Percentiles rank a stretch among this genome's conserved stretches.
These are phyloP conservation scores for Cyberlindnera veronae DNA, from an alignment of 805 yeast genomes.

Conservation along the genomic window DNA sequence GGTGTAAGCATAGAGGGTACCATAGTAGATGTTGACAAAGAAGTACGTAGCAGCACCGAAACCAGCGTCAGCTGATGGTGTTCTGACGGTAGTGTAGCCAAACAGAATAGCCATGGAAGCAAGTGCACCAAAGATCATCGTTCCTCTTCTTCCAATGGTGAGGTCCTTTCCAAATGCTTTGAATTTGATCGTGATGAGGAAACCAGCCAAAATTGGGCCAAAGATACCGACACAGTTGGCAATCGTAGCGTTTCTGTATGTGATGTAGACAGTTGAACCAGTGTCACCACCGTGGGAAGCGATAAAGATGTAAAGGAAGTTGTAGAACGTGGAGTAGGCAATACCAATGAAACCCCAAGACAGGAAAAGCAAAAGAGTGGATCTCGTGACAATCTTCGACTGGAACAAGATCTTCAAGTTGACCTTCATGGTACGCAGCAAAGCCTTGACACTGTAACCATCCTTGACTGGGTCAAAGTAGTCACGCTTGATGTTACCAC, in stretches of 20 bases:
- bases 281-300: slow-evolving; percentile 47
- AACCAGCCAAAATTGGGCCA: slow-evolving; percentile 50
- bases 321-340: slow-evolving; percentile 49
- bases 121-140: slow-evolving; percentile 49
- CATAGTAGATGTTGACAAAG: slow-evolving; percentile 49
- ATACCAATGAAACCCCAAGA: slow-evolving; percentile 56
- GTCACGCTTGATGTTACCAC: slow-evolving; percentile 39
- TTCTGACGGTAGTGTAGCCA: slow-evolving; percentile 59
- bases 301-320: slow-evolving; percentile 49
- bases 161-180: slow-evolving; percentile 8
- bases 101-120: slow-evolving; percentile 56
- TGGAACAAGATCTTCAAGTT: slow-evolving; percentile 45
- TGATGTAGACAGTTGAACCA: slow-evolving; percentile 37
- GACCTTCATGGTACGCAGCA: slow-evolving; percentile 24
- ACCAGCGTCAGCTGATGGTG: slow-evolving; percentile 49
- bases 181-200: slow-evolving; percentile 20
- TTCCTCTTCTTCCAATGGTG: slow-evolving; percentile 52
- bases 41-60: slow-evolving; percentile 47
- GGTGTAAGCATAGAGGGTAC: slow-evolving; percentile 60
- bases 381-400: slow-evolving; percentile 35
- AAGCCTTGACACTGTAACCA: slow-evolving; percentile 18
- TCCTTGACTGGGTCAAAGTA: slow-evolving; percentile 24
- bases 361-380: slow-evolving; percentile 40
- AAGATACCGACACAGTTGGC: slow-evolving; percentile 42
- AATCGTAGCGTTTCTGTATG: slow-evolving; percentile 46